Evolutionary conservation across 306 rosid genomes (phyloP), one percentile per base, ranked within the genome.

Genomic region (Lagenaria siceraria): DNA sequence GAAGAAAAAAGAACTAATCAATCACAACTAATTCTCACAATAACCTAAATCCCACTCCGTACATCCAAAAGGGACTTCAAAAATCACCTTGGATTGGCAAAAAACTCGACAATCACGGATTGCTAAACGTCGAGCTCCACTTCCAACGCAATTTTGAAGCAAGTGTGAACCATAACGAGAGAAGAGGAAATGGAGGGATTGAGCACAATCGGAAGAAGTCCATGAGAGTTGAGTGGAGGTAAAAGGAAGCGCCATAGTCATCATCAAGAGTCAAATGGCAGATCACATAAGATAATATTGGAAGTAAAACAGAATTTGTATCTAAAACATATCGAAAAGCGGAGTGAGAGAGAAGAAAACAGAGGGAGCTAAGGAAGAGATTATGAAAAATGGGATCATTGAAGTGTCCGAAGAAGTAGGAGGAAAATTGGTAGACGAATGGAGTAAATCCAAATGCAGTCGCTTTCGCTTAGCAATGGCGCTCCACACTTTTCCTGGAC

Each of bases 31-130:
- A 68, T 46, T 43, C 75, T 22, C 75, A 21, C 22, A 8, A 14
- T 48, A 70, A 35, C 56, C 33, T 1, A 68, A 40, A 68, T 7
- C 27, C 35, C 35, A 42, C 2, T 68, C 17, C 52, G 4, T 40
- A 43, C 4, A 52, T 25, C 14, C 60, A 56, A 15, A 29, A 77
- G 27, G 72, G 78, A 42, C 17, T 35, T 27, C 4, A 40, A 25
- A 42, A 81, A 86, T 22, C 46, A 88, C 96, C 92, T 84, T 82
- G 53, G 87, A 78, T 80, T 84, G 85, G 84, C 85, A 87, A 84
- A 75, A 87, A 40, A 85, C 83, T 36, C 81, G 89, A 61, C 72
- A 76, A 40, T 54, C 83, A 60, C 79, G 83, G 60, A 43, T 68
- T 31, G 49, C 52, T 48, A 81, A 46, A 75, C 75, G 77, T 10